phyloP scores from a whole-genome alignment of 495 filamentous ascomycete species.

The Penicillium macrosclerotiorum region DNA sequence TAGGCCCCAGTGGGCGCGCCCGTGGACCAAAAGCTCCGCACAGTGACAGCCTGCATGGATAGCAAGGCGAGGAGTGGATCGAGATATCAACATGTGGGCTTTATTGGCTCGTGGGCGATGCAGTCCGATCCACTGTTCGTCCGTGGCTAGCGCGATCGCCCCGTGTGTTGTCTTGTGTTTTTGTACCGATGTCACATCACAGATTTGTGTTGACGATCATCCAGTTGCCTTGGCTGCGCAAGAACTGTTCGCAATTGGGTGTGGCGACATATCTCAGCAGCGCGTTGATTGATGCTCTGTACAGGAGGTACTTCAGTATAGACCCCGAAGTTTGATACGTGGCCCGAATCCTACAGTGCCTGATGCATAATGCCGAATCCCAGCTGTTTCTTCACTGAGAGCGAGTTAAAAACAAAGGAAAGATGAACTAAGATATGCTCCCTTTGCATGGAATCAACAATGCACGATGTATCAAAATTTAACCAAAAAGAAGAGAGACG shows the following conservation, averaged over 20 bases:
- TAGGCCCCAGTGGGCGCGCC: too few species aligned
- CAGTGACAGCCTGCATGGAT: neutral
- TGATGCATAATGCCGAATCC: neutral
- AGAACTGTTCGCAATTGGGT: neutral
- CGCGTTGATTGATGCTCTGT: too few species aligned
- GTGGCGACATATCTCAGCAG: too few species aligned
- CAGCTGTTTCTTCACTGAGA: too few species aligned
- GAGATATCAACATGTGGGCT: neutral
- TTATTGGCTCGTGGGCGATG: neutral
- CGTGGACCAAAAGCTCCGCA: neutral
- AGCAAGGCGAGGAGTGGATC: neutral
- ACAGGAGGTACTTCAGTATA: too few species aligned
- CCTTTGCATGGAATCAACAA: neutral
- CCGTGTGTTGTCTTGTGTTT: neutral
- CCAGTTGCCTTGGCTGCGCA: neutral
- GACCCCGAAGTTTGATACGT: neutral
- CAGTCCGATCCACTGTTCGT: constrained; percentile 8
- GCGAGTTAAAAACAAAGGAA: neutral
- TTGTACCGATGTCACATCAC: too few species aligned
- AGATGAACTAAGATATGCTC: neutral
- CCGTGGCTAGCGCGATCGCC: neutral
- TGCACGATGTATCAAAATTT: neutral
- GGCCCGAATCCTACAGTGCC: neutral
- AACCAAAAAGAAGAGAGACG: neutral
- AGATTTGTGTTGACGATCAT: neutral